phyloP scores from a whole-genome alignment of 768 basidiomycete genomes.

The Paxillus ammoniavirescens region DNA sequence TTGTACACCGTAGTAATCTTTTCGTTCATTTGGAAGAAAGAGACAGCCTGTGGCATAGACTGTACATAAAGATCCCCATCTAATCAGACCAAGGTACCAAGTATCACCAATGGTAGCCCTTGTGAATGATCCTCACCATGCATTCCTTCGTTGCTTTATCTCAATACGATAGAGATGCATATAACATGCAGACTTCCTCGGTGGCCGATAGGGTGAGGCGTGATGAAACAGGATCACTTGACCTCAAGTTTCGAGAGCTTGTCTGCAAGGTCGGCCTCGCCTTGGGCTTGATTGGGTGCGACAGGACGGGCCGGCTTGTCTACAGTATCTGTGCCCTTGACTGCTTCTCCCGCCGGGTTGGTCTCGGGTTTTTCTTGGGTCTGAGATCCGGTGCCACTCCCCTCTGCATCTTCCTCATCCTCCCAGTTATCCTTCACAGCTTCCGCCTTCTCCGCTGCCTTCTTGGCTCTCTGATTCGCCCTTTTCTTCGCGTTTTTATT shows the following conservation, averaged over 20 bases:
- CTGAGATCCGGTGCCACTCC: constrained; percentile 16
- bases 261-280: constrained; percentile 39
- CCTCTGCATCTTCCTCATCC: constrained; percentile 58
- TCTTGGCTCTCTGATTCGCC: constrained; percentile 76
- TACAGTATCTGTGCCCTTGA: constrained; percentile 24
- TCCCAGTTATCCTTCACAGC: constrained; percentile 78
- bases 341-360: constrained; percentile 6
- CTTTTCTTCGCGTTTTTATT: constrained; percentile 84
- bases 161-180: not conserved
- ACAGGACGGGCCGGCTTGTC: constrained; percentile 22
- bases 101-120: constrained; percentile 1
- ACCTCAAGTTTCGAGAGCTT: constrained; percentile 60
- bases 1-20: constrained; percentile 15
- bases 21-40: not conserved
- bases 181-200: not conserved
- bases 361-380: constrained; percentile 19
- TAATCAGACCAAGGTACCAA: not conserved
- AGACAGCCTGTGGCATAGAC: constrained; percentile 1
- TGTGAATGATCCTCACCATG: not conserved
- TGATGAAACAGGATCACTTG: constrained; percentile 32
- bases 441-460: constrained; percentile 49
- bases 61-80: constrained; percentile 6
- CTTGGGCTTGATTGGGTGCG: constrained; percentile 13
- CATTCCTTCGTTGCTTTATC: not conserved
- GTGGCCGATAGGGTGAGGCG: not conserved